Evolutionary conservation across 129 eudicot species (phyloP), one percentile per base, ranked within the genome.

Genomic region (Flaveria brownii): DNA sequence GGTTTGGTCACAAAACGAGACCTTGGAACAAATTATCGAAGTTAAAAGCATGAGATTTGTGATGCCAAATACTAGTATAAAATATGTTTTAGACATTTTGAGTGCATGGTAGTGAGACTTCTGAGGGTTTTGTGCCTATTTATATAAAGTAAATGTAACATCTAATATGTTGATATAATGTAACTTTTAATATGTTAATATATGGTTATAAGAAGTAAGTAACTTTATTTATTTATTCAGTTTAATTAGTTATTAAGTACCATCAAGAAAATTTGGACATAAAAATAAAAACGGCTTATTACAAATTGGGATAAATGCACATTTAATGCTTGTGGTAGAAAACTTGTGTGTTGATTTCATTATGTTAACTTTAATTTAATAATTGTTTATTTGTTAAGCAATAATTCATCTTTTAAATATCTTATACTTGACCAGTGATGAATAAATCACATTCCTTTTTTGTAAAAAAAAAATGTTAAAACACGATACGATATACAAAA

Each of bases 1-100:
- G 22, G 22, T 20, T 71, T 62, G 74, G 66, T 68, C 30, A 73
- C 90, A 86, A 47, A 70, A 49, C 1, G 85, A 36, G 52, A 65
- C 33, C 7, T 69, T 52, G 2, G 71, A 49, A 75, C 84, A 68
- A 13, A 57, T 47, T 20, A 75, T 5, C 16, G 43, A 78, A n/a
- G 47, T 5, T 5, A 68, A 43, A 65, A 68, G 14, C 59, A 68
- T 3, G 30, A 78, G 67, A 28, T 23, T 80, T 43, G 60, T 49
- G 18, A 73, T 73, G 70, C n/a, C 3, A 55, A 42, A 65, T 26
- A 65, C 43, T 1, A 25, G 70, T 43, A 26, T 2, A 18, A 73
- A 62, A 28, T 15, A 28, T 66, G 17, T 33, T 65, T 54, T 73
- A 22, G 70, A 14, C 79, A 80, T 80, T 66, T 80, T 73, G 16